Evolutionary conservation across 768 basidiomycete genomes (phyloP), one percentile per base, ranked within the genome.

Genomic region (Imleria badia): DNA sequence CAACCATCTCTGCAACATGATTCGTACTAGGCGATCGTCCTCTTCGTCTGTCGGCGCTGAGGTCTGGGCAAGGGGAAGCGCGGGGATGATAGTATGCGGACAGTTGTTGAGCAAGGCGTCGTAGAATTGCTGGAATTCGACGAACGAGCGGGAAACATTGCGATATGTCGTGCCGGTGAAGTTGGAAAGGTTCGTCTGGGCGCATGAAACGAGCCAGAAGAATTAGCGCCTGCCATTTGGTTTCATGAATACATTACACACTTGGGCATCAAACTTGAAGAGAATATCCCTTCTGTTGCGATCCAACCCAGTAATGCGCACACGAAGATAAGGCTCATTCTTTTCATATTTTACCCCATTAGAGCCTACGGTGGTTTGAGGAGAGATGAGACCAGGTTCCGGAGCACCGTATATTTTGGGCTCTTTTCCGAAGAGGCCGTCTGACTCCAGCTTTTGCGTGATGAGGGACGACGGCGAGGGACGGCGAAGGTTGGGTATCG

Each of bases 41-140:
- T 98, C 97, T 73, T 98, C 97, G 66, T 98, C 97, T 13, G 93
- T 94, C 23, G 93, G 89, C 3, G 97, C 97, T 13, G 95, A 98
- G 1, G 95, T 98, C 61, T 96, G 93, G 1, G 95, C 84, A n/a
- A 98, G 80, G 1, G 97, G 97, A 14, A 99, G 80, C 5, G 97
- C 97, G 9, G 97, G 93, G 15, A 98, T 80, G 62, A 99, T 97
- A 26, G 95, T 96, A 66, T 98, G 97, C 0, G 97, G 97, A 69
- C 92, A 95, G 71, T 83, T 93, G 63, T 87, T 82, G 30, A 94
- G 82, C 62, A 96, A 81, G 45, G 94, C 82, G 45, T 97, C 94
- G 63, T 94, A 93, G 72, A 98, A 93, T 59, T 90, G 84, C 68
- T 93, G 89, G 71, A 97, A 98, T 70, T 99, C 97, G 64, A 87